phyloP scores from a whole-genome alignment of 148 eudicot species.

The Fagopyrum esculentum region DNA sequence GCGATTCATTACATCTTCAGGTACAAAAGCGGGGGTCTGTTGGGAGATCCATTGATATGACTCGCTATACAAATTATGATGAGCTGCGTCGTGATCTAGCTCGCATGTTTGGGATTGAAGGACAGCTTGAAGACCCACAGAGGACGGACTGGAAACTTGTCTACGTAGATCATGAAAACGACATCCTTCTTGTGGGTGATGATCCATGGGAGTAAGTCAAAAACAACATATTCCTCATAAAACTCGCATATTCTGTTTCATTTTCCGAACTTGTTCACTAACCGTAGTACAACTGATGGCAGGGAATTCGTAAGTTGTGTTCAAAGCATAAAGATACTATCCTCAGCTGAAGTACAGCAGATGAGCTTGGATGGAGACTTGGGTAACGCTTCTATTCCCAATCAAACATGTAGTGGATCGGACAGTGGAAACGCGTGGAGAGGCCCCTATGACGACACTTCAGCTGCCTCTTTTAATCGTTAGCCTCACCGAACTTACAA shows the following conservation, averaged over 20 bases:
- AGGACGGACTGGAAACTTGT: constrained; percentile 95
- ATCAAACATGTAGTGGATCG: constrained; percentile 85
- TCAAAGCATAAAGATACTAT: constrained; percentile 92
- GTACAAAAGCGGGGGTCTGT: constrained; percentile 99
- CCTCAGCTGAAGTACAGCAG: constrained; percentile 81
- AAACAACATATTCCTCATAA: neutral
- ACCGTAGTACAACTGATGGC: constrained; percentile 12
- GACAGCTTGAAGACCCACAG: constrained; percentile 84
- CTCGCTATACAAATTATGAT: constrained; percentile 87
- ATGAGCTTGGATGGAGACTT: constrained; percentile 97
- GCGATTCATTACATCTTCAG: constrained; percentile 25
- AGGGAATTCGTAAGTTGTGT: constrained; percentile 97
- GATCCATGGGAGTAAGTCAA: constrained; percentile 99
- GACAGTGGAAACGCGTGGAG: constrained; percentile 93
- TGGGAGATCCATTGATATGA: constrained; percentile 93
- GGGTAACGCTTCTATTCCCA: constrained; percentile 51
- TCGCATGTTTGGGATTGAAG: constrained; percentile 95
- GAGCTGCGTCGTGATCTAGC: constrained; percentile 93
- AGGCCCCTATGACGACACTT: constrained; percentile 69
- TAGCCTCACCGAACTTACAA: constrained; percentile 9
- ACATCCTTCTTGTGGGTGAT: constrained; percentile 90
- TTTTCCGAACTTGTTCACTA: constrained; percentile 4
- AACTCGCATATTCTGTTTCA: neutral
- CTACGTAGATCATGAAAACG: constrained; percentile 93
- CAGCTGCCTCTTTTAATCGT: constrained; percentile 80